A percentile compares a stretch with the other conserved stretches of the same genome.
These are phyloP conservation scores for Rhizophagus sp. DNA, from an alignment of 192 early-diverging fungal species.

Conservation along the genomic window DNA sequence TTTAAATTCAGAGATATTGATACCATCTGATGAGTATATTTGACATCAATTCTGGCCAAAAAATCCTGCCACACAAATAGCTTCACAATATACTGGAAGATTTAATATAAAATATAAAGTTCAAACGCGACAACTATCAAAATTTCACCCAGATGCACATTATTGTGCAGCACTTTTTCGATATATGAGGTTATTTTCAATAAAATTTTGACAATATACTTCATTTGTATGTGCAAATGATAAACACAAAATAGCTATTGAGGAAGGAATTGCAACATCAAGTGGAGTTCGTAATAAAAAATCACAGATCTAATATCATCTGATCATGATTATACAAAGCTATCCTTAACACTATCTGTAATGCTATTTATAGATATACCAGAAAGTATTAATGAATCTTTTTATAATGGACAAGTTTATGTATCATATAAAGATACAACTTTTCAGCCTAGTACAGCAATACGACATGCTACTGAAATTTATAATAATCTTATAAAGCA, in stretches of 20 bases:
- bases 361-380: background rate
- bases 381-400: background rate
- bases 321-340: background rate
- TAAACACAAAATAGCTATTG: background rate
- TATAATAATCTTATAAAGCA: background rate
- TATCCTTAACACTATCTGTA: background rate
- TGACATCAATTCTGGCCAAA: background rate
- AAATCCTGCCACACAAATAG: background rate
- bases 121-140: background rate
- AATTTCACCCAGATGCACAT: background rate
- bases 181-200: background rate
- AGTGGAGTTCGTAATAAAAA: background rate
- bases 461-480: background rate
- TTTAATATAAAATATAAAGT: constrained; percentile 4
- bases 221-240: background rate
- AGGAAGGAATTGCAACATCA: background rate
- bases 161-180: background rate
- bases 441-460: background rate
- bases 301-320: background rate
- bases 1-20: background rate
- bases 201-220: background rate
- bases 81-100: background rate
- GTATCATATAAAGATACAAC: constrained; percentile 6
- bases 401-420: constrained; percentile 3
- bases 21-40: background rate